Base-by-base conservation (phyloP, 768 basidiomycete genomes). In the Calvatia gigantea region DNA sequence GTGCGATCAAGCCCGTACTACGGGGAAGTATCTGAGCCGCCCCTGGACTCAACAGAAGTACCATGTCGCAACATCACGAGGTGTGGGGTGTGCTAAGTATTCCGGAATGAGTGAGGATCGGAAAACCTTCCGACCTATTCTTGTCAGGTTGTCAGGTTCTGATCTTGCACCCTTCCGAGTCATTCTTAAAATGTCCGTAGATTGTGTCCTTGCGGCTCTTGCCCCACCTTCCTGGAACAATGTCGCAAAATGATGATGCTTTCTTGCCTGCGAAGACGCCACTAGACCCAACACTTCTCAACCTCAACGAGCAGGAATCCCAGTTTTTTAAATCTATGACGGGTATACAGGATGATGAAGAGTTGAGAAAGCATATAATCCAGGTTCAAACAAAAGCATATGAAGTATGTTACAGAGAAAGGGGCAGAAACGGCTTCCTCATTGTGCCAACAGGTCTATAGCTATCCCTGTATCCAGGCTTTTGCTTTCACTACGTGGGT, bases 351-450 rank as follows among this genome's bases (percentile, higher is more conserved):
- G 70, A 75, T 51, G 69, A 74, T 1, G 60, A 67, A 4, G 67
- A 68, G 29, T 61, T 78, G 50, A 76, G 71, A 61, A 56, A 69
- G 8, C 77, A 78, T 60, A 70, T 78, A n/a, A 31, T 75, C 3
- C 54, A 53, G 0, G 69, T 75, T 6, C 75, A 76, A 55, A 59
- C 58, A 42, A 71, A 71, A 47, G 77, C 77, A 3, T 71, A 68
- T 54, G 38, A 62, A 39, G 52, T 45, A 45, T 15, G 21, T 54
- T 6, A 25, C 23, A 17, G 37, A 6, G 15, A 17, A 41, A 3
- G 1, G n/a, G 6, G 0, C 9, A 15, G 14, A 6, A 19, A 29
- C 11, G 12, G 11, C 23, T 58, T 61, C 15, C 57, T 68, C n/a
- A 65, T 51, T 69, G 2, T 72, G 72, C 1, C 66, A 63, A 56